Conservation (phyloP, 179 eudicot species). For the Spinacia oleracea region DNA sequence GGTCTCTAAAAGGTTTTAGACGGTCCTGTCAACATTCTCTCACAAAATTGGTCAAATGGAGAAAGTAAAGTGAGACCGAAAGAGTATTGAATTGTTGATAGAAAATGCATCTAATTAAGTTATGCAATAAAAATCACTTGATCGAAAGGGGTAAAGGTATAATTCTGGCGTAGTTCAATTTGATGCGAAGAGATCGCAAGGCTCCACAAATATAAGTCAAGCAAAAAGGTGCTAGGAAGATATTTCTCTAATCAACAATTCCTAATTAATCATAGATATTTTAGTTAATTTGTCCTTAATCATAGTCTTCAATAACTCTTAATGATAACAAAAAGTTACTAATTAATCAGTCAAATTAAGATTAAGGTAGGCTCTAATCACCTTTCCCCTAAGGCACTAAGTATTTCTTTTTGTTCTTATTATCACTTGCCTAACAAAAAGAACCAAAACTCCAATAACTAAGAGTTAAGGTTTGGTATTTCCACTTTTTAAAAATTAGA, state of each 20-base stretch:
- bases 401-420: neutral
- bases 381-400: slow-evolving; percentile 16
- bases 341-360: slow-evolving; percentile 3
- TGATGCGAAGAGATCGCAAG: neutral
- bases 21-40: too few relatives aligned
- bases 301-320: slow-evolving; percentile 10
- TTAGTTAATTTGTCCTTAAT: neutral
- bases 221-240: slow-evolving; percentile 10
- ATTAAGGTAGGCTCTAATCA: slow-evolving; percentile 1
- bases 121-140: neutral
- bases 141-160: neutral
- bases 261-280: neutral
- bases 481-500: neutral
- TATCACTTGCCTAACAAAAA: neutral
- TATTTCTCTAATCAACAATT: neutral
- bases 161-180: neutral
- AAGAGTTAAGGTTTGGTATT: slow-evolving; percentile 22
- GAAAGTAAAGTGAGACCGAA: too few relatives aligned
- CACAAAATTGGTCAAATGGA: too few relatives aligned
- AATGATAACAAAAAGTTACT: neutral
- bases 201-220: neutral
- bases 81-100: neutral
- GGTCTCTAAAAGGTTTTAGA: too few relatives aligned
- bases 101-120: neutral
- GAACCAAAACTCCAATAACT: slow-evolving; percentile 19